phyloP scores from a whole-genome alignment of 1,284 basidiomycete species.

The Marasmius oreades region DNA sequence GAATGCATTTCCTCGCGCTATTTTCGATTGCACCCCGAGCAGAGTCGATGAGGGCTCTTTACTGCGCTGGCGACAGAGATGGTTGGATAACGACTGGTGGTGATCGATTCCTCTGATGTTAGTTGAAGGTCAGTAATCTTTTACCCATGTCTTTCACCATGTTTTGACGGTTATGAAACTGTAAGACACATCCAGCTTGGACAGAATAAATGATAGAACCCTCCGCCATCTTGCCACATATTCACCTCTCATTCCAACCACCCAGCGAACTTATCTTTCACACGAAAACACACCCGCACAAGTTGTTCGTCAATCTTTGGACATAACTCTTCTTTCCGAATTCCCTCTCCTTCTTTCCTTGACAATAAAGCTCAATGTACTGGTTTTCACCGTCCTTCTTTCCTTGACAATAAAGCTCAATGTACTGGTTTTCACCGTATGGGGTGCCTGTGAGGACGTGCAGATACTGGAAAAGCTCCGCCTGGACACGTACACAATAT shows the following conservation, averaged over 20 bases:
- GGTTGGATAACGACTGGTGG: no score
- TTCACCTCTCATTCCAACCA: constrained; percentile 88
- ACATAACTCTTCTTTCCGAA: constrained; percentile 81
- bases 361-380: no score
- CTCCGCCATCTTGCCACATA: constrained; percentile 96
- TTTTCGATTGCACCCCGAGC: no score
- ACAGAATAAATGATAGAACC: constrained; percentile 91
- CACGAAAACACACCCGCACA: constrained; percentile 57
- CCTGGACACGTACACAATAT: constrained; percentile 74
- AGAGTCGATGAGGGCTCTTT: no score
- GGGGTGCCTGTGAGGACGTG: constrained; percentile 98
- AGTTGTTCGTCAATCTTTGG: constrained; percentile 65
- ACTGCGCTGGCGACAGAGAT: no score
- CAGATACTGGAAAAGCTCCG: constrained; percentile 90
- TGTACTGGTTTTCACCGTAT: constrained; percentile 94
- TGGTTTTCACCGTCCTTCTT: no score
- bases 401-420: constrained; percentile 85
- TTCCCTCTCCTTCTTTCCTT: constrained; percentile 90
- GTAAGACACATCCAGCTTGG: constrained; percentile 77
- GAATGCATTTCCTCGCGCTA: no score
- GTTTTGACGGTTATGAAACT: no score
- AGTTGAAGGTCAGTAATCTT: no score
- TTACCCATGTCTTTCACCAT: no score
- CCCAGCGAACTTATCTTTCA: constrained; percentile 76
- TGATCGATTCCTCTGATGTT: no score